A percentile compares a stretch with the other conserved stretches of the same genome.
Conservation (phyloP, 2,329 filamentous ascomycete species). For the Parastagonospora avenae region DNA sequence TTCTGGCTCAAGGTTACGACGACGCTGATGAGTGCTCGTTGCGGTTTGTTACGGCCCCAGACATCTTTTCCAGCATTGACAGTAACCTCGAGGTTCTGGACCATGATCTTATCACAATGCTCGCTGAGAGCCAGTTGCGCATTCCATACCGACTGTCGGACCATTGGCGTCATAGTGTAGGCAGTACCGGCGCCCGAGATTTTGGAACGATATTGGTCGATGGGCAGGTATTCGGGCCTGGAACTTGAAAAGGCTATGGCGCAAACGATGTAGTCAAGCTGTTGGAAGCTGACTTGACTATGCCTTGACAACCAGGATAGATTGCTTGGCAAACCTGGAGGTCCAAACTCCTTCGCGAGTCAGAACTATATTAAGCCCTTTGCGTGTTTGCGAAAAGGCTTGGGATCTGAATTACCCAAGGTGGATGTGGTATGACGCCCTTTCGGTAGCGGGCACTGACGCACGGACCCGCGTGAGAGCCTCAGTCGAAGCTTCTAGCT, state of each 20-base stretch:
- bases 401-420: slow-evolving; percentile 7
- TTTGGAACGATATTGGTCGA: too few relatives aligned
- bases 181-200: background rate
- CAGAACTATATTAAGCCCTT: too few relatives aligned
- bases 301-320: too few relatives aligned
- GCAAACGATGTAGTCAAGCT: too few relatives aligned
- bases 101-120: slow-evolving; percentile 56
- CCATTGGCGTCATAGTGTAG: slow-evolving; percentile 13
- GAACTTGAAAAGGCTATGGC: too few relatives aligned
- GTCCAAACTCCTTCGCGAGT: too few relatives aligned
- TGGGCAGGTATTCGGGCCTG: too few relatives aligned
- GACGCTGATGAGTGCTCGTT: slow-evolving; percentile 67
- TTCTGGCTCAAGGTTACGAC: slow-evolving; percentile 60
- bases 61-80: slow-evolving; percentile 67
- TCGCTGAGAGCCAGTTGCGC: slow-evolving; percentile 26
- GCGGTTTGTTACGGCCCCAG: slow-evolving; percentile 68
- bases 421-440: slow-evolving; percentile 22
- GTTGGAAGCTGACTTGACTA: too few relatives aligned
- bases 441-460: slow-evolving; percentile 25
- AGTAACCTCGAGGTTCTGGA: slow-evolving; percentile 65
- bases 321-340: too few relatives aligned
- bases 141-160: slow-evolving; percentile 25
- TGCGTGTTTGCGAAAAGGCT: background rate
- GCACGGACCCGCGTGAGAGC: slow-evolving; percentile 19
- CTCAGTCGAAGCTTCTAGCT: slow-evolving; percentile 46